phyloP scores from a whole-genome alignment of 139 green algal species.

The Gonium pectorale region DNA sequence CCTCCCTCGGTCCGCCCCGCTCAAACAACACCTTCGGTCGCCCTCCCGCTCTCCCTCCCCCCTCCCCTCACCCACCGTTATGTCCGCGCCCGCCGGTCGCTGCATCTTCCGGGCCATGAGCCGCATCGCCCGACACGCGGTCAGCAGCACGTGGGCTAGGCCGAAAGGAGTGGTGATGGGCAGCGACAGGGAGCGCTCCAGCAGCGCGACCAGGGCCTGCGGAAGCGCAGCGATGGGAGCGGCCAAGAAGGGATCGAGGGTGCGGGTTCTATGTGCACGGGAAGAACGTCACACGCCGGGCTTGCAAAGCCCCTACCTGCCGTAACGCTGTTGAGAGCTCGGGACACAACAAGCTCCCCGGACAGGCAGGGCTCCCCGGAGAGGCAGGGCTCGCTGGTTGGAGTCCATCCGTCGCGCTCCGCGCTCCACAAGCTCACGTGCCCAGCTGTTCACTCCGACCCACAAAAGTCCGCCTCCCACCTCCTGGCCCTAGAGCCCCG shows the following conservation, averaged over 20 bases:
- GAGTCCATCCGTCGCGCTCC: too few relatives aligned
- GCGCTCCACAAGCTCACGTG: too few relatives aligned
- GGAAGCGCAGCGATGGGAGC: background rate
- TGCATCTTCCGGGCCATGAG: background rate
- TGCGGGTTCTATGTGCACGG: background rate
- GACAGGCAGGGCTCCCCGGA: too few relatives aligned
- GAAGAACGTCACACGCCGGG: too few relatives aligned
- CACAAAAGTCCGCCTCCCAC: background rate
- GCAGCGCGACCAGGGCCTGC: background rate
- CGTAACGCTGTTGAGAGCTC: too few relatives aligned
- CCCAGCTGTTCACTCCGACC: background rate
- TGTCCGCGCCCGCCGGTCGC: background rate
- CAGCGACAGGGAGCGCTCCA: background rate
- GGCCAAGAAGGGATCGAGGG: background rate
- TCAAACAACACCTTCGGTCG: background rate
- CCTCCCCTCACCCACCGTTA: background rate
- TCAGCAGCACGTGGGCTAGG: conserved; percentile 2
- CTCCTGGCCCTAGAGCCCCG: background rate
- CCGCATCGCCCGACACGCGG: background rate
- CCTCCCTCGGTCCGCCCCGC: background rate
- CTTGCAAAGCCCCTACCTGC: background rate
- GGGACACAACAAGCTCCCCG: too few relatives aligned
- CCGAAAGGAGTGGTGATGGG: background rate
- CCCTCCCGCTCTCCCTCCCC: background rate
- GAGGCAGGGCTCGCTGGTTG: too few relatives aligned